Base-by-base conservation (phyloP, 2,329 filamentous ascomycete species). In the Chaetomium sp. region DNA sequence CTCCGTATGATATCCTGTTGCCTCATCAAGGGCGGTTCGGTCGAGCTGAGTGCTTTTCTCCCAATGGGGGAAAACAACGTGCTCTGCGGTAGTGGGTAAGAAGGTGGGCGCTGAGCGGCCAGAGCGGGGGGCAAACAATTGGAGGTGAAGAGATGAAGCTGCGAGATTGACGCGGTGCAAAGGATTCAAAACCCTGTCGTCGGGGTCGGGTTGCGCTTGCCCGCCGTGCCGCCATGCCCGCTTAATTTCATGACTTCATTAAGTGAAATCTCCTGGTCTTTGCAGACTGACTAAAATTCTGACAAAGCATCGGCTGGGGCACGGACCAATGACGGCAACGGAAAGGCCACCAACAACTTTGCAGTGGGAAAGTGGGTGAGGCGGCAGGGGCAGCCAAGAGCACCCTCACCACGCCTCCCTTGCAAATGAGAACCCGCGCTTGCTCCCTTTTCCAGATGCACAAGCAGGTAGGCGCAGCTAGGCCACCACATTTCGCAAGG, bases 121-220 rank as follows among this genome's bases (percentile, higher is more conserved):
- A 8, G 33, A 38, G 40, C 33, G 38, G 52, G 35, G 37, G 41
- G 41, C 48, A 55, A 51, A 51, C 47, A 46, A 51, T 43, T 44
- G 41, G 54, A 45, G 40, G 33, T 19, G 19, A 40, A 55, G 52
- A 55, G 56, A 57, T 53, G 55, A 58, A 57, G 52, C 41, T 50
- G 37, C 47, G 44, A 57, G 53, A 61, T 59, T 59, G 54, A 53
- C 36, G 58, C 55, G 12, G 58, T 56, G 61, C 19, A 27, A 59
- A 64, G 62, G 62, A 64, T 62, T 38, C 40, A 12, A 9, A 63
- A 38, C 62, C 62, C 59, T 61, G 62, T 57, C 53, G 11, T 6
- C 9, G n/a, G 45, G 45, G 47, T 40, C 40, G 47, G 46, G 48
- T 42, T 41, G 50, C 32, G n/a, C 45, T 57, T 60, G 54, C 52